Evolutionary conservation across 179 eudicot genomes (phyloP), one percentile per base, ranked within the genome.

Genomic region (Sideroxylon spinosum): DNA sequence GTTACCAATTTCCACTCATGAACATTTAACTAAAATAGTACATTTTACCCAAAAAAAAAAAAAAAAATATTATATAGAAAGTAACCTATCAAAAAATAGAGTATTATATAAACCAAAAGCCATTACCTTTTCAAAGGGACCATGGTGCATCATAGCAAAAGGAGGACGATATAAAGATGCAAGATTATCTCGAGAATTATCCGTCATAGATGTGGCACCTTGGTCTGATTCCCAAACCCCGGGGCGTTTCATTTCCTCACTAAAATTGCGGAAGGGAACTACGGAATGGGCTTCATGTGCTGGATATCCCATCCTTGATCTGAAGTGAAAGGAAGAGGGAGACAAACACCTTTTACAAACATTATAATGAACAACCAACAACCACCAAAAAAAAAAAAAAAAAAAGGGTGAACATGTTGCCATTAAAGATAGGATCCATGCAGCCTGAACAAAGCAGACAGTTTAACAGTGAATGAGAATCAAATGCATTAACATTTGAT

Each of bases 121-220:
- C 55, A 78, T 65, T 83, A 95, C 99, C 98, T 89, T 90, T 82
- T 95, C 98, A 79, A 95, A 95, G 67, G 97, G 75, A 23, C 99
- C 99, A 79, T 86, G 91, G 81, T 78, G 86, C 97, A 95, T 93
- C 76, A 95, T 77, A 74, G 81, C 94, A 85, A 95, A 92, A 67
- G 99, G 99, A 83, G 98, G 98, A 52, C 99, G 91, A 80, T 92
- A 95, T 71, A 95, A 82, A 78, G 98, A 89, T 77, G 99, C 99
- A 78, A 95, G 99, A 86, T 90, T 93, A 82, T 94, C 97, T 79
- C 79, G 89, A 73, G 94, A 73, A 72, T 82, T 89, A 80, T 92
- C 94, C 48, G 84, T 80, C 8, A 83, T 79, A 29, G 98, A 90
- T 20, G 94, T 57, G 76, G 92, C 88, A 79, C 89, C 92, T 88